Base-by-base conservation (phyloP, 345 rosid genomes). In the Mercurialis annua region DNA sequence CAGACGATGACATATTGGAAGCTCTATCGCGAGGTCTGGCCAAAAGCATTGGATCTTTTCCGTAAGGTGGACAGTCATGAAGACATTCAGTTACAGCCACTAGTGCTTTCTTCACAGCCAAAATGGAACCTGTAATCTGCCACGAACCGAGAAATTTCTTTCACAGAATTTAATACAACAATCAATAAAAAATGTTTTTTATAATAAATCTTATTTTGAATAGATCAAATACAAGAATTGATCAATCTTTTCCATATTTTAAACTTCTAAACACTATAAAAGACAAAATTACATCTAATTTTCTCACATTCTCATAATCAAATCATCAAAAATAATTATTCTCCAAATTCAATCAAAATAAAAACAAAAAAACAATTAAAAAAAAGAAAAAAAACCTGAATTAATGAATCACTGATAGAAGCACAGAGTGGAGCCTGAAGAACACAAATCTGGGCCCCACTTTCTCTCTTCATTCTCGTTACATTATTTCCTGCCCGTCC, bases 61-160 rank as follows among this genome's bases (percentile, higher is more conserved):
- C 68, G 17, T 57, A 30, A 0, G 86, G 78, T 33, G 82, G 79
- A 59, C 51, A 73, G 42, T 56, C 65, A 54, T 81, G 87, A 69
- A 88, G 83, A 66, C 68, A 66, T 17, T 44, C 36, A 5, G 90
- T 81, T 51, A 88, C 85, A 55, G 73, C 81, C 51, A 84, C 65
- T 12, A 88, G 30, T n/a, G 90, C 95, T 71, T 83, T 88, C 84
- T 84, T 86, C 53, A 83, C 89, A 46, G 87, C 82, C 71, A 84
- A 80, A 10, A 69, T 68, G 18, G 59, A 63, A 27, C 91, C 92
- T 3, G 85, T 80, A 65, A 88, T 80, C 91, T 88, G 77, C 64
- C 58, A 68, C 20, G 15, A 40, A 33, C 14, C 64, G 40, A 24
- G 64, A 72, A 33, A 42, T 18, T 52, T 12, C 49, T 3, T 40